Evolutionary conservation across 345 rosid genomes (phyloP).

Genomic region (Salix exigua): DNA sequence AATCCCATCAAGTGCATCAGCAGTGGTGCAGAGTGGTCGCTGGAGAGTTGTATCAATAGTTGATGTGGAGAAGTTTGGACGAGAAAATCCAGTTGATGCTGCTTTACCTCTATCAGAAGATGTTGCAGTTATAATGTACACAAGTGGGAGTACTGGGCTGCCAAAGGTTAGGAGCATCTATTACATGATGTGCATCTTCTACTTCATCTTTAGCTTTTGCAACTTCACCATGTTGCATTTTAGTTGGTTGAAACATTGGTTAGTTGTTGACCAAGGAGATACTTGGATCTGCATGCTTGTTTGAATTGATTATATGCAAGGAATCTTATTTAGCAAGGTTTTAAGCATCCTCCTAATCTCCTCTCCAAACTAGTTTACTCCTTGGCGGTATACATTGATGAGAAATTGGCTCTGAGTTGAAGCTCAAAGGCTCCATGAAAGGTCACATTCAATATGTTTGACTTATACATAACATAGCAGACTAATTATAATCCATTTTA

Average conservation of each 20-base stretch:
- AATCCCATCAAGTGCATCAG: slow-evolving; percentile 52
- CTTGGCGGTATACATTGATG: neutral
- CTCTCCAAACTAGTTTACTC: neutral
- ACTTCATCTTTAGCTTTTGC: slow-evolving; percentile 7
- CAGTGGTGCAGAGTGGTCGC: slow-evolving; percentile 36
- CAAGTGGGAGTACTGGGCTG: slow-evolving; percentile 98
- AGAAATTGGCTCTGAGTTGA: neutral
- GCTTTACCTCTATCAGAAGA: slow-evolving; percentile 74
- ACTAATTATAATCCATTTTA: neutral
- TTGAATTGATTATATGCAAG: neutral
- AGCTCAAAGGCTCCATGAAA: neutral
- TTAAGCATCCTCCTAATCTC: neutral
- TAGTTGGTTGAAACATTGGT: neutral
- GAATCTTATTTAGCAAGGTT: neutral
- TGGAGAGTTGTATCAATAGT: slow-evolving; percentile 61
- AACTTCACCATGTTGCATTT: neutral
- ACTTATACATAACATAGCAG: neutral
- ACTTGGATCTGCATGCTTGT: neutral
- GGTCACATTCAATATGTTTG: neutral
- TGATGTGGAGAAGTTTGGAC: slow-evolving; percentile 71
- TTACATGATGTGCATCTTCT: neutral
- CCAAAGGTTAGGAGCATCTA: slow-evolving; percentile 66
- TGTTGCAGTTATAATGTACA: slow-evolving; percentile 94
- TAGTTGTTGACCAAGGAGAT: neutral
- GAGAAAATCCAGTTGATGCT: slow-evolving; percentile 60